Percentiles rank a stretch among this genome's conserved stretches.
These are phyloP conservation scores for Artomyces pyxidatus DNA, from an alignment of 768 basidiomycete genomes.

Conservation along the genomic window DNA sequence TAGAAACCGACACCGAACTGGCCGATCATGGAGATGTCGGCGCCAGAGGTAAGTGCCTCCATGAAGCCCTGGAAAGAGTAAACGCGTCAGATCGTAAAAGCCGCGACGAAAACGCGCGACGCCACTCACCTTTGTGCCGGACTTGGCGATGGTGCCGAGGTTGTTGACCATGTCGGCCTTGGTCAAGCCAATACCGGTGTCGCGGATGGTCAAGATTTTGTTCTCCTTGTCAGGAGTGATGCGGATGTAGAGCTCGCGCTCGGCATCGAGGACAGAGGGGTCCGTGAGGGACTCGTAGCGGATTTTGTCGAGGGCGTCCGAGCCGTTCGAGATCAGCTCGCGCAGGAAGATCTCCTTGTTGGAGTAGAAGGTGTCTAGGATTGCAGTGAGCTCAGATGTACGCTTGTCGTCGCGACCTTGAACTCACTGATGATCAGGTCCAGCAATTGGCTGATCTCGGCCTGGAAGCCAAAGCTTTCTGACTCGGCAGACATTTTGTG, in stretches of 20 bases:
- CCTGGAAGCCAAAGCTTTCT: slow-evolving; percentile 94
- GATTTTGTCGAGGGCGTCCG: slow-evolving; percentile 99
- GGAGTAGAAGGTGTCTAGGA: slow-evolving; percentile 97
- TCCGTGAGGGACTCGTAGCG: slow-evolving; percentile 96
- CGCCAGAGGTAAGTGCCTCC: slow-evolving; percentile 91
- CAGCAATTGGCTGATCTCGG: slow-evolving; percentile 97
- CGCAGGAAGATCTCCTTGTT: slow-evolving; percentile 99
- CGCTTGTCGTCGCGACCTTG: slow-evolving; percentile 1
- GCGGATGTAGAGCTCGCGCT: slow-evolving; percentile 91
- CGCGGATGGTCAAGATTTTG: slow-evolving; percentile 84
- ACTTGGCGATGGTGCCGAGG: slow-evolving; percentile 93
- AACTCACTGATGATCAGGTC: slow-evolving; percentile 95
- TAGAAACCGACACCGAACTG: slow-evolving; percentile 99
- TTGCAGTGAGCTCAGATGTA: slow-evolving; percentile 12
- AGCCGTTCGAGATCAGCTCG: slow-evolving; percentile 93
- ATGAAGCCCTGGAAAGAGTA: slow-evolving; percentile 75
- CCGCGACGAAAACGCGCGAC: background rate
- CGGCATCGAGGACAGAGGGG: slow-evolving; percentile 78
- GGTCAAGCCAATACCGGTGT: slow-evolving; percentile 99
- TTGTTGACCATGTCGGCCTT: slow-evolving; percentile 99
- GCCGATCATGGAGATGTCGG: slow-evolving; percentile 94
- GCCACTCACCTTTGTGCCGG: slow-evolving; percentile 71
- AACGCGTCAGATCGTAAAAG: background rate
- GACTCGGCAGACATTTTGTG: slow-evolving; percentile 46
- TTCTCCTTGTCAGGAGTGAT: slow-evolving; percentile 95